Base-by-base conservation (phyloP, 306 rosid genomes). In the Begonia fuchsioides region DNA sequence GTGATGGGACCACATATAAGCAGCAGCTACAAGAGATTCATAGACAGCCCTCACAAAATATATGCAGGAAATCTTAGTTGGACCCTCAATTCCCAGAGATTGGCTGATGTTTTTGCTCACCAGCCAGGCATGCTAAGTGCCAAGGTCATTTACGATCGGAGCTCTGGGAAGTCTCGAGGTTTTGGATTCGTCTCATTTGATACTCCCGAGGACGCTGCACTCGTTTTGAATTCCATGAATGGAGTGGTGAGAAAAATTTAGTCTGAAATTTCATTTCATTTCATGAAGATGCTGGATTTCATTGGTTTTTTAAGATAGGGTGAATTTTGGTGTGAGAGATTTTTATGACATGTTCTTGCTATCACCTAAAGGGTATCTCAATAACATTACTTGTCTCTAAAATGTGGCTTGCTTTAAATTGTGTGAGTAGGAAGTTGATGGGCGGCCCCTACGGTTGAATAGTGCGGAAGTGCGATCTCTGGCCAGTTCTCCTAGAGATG, bases 51-150 rank as follows among this genome's bases (percentile, higher is more conserved):
- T 65, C 72, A 90, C 60, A 85, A 81, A 68, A 61, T 90, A 50
- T 85, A 85, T 64, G 94, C 92, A 6, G 98, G 98, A 53, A 90
- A 90, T 68, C 98, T 90, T 58, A 80, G 85, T 12, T 90, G 95
- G 98, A 55, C 73, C 15, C 56, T 90, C 44, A 79, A 76, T 56
- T 81, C 98, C 32, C 71, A 75, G 72, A 76, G 67, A 59, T 92
- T 90, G 13, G 69, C 64, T 62, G 94, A 81, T 26, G 95, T 82
- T 50, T 85, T 90, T 66, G 92, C 68, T 53, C 67, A 45, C 17
- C 95, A 69, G 69, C 95, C 74, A 13, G 95, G 98, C 46, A 5
- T 85, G 40, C 59, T 90, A 81, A 62, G 95, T 57, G 95, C 98
- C 56, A 85, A 79, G 63, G 79, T 90, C 60, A 62, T 81, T 50